These are phyloP conservation scores for Syncephalastrum contaminatum DNA, from an alignment of 371 early-diverging fungal genomes.

Conservation along the genomic window DNA sequence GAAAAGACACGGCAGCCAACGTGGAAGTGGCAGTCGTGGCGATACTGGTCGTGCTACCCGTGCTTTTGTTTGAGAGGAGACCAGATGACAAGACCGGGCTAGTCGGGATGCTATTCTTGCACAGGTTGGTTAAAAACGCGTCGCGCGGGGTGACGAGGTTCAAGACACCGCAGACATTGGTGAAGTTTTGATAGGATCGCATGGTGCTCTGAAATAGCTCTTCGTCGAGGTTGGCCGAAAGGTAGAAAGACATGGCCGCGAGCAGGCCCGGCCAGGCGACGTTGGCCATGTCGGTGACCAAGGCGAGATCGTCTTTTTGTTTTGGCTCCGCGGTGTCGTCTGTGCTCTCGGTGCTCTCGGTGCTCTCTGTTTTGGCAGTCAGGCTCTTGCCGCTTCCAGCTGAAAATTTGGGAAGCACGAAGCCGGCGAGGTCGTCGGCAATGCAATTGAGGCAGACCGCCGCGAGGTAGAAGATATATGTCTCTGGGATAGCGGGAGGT, in stretches of 20 bases:
- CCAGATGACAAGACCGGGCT: slow-evolving; percentile 49
- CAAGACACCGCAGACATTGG: slow-evolving; percentile 83
- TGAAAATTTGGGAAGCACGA: slow-evolving; percentile 64
- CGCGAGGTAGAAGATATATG: slow-evolving; percentile 81
- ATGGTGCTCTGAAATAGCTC: slow-evolving; percentile 76
- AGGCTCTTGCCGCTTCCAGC: slow-evolving; percentile 21
- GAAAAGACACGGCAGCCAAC: slow-evolving; percentile 22
- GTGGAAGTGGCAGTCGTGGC: slow-evolving; percentile 16
- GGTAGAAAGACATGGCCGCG: slow-evolving; percentile 75
- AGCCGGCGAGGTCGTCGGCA: slow-evolving; percentile 72
- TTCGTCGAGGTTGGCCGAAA: slow-evolving; percentile 81
- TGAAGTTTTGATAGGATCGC: slow-evolving; percentile 74
- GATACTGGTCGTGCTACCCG: slow-evolving; percentile 23
- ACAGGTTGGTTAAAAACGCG: slow-evolving; percentile 82
- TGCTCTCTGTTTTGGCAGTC: slow-evolving; percentile 2
- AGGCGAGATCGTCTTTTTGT: slow-evolving; percentile 58
- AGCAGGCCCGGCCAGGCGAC: slow-evolving; percentile 84
- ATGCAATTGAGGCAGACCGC: slow-evolving; percentile 66
- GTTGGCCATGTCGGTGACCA: slow-evolving; percentile 80
- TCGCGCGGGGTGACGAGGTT: slow-evolving; percentile 79
- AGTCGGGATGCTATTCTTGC: slow-evolving; percentile 73
- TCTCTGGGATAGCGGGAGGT: slow-evolving; percentile 85
- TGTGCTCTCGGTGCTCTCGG: neutral
- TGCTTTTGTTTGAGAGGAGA: slow-evolving; percentile 21
- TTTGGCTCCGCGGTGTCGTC: slow-evolving; percentile 1